These are phyloP conservation scores for Lachancea sp. DNA, from an alignment of 805 yeast genomes.

Conservation along the genomic window DNA sequence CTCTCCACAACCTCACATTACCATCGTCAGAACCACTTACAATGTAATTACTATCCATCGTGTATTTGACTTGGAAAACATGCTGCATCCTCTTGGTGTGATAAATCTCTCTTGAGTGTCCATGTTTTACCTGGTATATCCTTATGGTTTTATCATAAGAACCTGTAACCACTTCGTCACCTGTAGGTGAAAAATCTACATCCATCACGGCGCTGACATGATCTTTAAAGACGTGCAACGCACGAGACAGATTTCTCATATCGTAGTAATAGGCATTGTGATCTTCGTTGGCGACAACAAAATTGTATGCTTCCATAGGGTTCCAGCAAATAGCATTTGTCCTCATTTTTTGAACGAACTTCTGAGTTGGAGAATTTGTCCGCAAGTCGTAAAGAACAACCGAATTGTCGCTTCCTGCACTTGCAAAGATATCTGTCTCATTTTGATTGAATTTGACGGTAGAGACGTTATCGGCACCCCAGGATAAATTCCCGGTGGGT, in stretches of 20 bases:
- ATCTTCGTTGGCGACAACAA: slow-evolving; percentile 90
- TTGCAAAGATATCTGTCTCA: slow-evolving; percentile 82
- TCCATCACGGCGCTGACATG: slow-evolving; percentile 95
- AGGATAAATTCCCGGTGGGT: slow-evolving; percentile 69
- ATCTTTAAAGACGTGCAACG: slow-evolving; percentile 83
- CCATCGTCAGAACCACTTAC: slow-evolving; percentile 94
- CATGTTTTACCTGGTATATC: slow-evolving; percentile 65
- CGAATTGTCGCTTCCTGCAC: slow-evolving; percentile 87
- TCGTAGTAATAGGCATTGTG: slow-evolving; percentile 93
- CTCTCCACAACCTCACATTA: slow-evolving; percentile 89
- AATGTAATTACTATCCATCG: slow-evolving; percentile 85
- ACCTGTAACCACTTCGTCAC: slow-evolving; percentile 91
- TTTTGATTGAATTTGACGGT: slow-evolving; percentile 83
- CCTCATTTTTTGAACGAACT: slow-evolving; percentile 72
- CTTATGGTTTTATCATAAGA: slow-evolving; percentile 92
- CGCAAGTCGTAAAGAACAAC: slow-evolving; percentile 85
- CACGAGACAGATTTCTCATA: slow-evolving; percentile 82
- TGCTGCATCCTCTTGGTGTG: slow-evolving; percentile 98
- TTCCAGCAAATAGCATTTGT: slow-evolving; percentile 90
- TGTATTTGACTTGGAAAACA: slow-evolving; percentile 72
- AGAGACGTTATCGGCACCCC: slow-evolving; percentile 94
- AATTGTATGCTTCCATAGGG: slow-evolving; percentile 94
- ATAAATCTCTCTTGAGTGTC: slow-evolving; percentile 91
- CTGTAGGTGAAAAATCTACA: slow-evolving; percentile 93
- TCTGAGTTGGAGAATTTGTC: slow-evolving; percentile 87